phyloP scores from a whole-genome alignment of 2,329 filamentous ascomycete genomes.

The Aspergillus thermomutatus region DNA sequence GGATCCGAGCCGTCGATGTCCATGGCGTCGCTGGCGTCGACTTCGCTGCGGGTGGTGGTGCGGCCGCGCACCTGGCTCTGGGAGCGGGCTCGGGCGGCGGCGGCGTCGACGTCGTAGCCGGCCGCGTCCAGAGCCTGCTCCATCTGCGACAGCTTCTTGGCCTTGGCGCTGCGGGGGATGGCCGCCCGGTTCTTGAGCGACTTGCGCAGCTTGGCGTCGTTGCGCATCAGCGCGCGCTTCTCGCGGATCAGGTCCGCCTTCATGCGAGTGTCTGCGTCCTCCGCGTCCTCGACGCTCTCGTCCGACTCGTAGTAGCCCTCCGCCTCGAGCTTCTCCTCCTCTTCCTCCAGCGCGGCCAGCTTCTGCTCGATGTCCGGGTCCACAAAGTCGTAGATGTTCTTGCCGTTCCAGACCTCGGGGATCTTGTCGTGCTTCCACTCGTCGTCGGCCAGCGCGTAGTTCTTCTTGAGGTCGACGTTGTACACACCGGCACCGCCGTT shows the following conservation, averaged over 20 bases:
- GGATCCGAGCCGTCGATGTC: conserved; percentile 41
- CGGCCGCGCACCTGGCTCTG: conserved; percentile 63
- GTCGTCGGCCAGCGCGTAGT: conserved; percentile 80
- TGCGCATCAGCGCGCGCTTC: conserved; percentile 87
- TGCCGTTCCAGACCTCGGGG: conserved; percentile 88
- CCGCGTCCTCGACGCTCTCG: conserved; percentile 76
- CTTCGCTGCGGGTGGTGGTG: conserved; percentile 58
- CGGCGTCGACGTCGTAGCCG: conserved; percentile 76
- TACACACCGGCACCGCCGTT: conserved; percentile 94
- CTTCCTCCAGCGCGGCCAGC: conserved; percentile 85
- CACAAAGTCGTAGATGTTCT: conserved; percentile 96
- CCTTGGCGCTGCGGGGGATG: conserved; percentile 77
- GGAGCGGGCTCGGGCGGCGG: conserved; percentile 69
- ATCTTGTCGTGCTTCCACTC: conserved; percentile 97
- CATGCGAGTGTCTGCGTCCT: conserved; percentile 80
- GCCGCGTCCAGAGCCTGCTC: conserved; percentile 79
- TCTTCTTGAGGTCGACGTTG: conserved; percentile 86
- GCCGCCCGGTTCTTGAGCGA: conserved; percentile 94
- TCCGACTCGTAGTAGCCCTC: conserved; percentile 94
- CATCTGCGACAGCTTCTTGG: conserved; percentile 83
- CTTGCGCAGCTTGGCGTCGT: conserved; percentile 94
- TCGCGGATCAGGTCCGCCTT: conserved; percentile 95
- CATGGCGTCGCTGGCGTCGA: conserved; percentile 70
- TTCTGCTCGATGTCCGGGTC: conserved; percentile 96
- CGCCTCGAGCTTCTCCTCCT: conserved; percentile 87